Base-by-base conservation (phyloP, 1,284 basidiomycete genomes). In the Melampsora larici-populina region DNA sequence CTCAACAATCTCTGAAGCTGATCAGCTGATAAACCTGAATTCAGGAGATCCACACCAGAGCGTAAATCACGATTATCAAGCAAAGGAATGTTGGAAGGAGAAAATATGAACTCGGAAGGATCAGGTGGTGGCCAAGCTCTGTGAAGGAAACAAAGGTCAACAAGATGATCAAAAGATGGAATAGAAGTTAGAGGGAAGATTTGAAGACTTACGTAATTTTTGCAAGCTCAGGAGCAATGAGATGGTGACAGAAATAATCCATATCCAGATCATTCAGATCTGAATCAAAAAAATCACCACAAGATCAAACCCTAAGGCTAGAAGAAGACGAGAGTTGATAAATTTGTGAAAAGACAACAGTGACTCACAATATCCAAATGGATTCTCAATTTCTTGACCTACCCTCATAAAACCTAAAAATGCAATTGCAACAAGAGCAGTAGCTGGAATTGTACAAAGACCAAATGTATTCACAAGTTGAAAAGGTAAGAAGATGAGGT, bases 191-290 rank as follows among this genome's bases (percentile, higher is more conserved):
- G 43, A 43, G 15, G 0, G 43, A 43, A 43, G 43, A 43, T 15
- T 43, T 43, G 9, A 36, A 75, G 21, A 67, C 71, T 36, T 29
- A 75, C 73, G 73, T 67, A 0, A 75, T 67, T 36, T 75, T 65
- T 5, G 49, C n/a, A n/a, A n/a, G n/a, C n/a, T n/a, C n/a, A n/a
- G n/a, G n/a, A n/a, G n/a, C n/a, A n/a, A n/a, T n/a, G 9, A 75
- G 48, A 51, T 75, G 55, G 26, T 75, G 73, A 24, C 73, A 75
- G 62, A 75, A 75, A 49, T 75, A 65, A 46, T 75, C 73, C 65
- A 75, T 67, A 55, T 75, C 73, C 64, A 75, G 48, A 29, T 75
- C 73, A 36, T 75, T 75, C n/a, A 51, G 60, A 58, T 75, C 73
- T 74, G 17, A 2, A 51, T 11, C 0, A 31, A 36, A 11, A 26